A percentile compares a stretch with the other conserved stretches of the same genome.
Evolutionary conservation across 2,329 filamentous ascomycete species (phyloP).

Genomic region (Tolypocladium amazonense): DNA sequence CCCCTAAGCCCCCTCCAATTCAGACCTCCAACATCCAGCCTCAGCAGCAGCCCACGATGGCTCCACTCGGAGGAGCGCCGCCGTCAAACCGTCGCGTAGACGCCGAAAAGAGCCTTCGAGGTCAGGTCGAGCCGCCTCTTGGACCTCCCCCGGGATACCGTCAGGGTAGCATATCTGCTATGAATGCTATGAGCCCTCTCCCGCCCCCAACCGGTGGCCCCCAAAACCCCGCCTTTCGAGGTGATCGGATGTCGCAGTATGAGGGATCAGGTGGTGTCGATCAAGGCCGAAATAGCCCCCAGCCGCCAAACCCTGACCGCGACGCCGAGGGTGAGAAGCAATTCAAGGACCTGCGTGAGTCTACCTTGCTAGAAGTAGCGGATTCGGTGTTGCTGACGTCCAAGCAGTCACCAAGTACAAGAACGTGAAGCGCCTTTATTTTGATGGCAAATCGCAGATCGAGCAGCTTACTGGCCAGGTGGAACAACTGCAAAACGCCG

Average conservation of each 20-base stretch:
- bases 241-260: slow-evolving; percentile 29
- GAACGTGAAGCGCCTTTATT: slow-evolving; percentile 95
- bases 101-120: slow-evolving; percentile 34
- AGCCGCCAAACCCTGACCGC: slow-evolving; percentile 34
- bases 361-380: not conserved
- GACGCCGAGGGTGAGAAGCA: slow-evolving; percentile 40
- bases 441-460: slow-evolving; percentile 88
- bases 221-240: slow-evolving; percentile 27
- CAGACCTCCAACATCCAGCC: slow-evolving; percentile 15
- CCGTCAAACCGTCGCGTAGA: slow-evolving; percentile 37
- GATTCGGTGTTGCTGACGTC: not conserved
- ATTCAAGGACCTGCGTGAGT: slow-evolving; percentile 47
- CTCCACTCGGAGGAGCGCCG: slow-evolving; percentile 33
- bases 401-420: slow-evolving; percentile 82
- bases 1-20: slow-evolving; percentile 14
- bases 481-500: slow-evolving; percentile 91
- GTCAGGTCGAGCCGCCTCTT: slow-evolving; percentile 28
- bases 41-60: slow-evolving; percentile 31
- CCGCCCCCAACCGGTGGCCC: slow-evolving; percentile 24
- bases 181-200: slow-evolving; percentile 31
- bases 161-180: slow-evolving; percentile 33
- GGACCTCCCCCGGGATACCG: slow-evolving; percentile 42
- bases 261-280: slow-evolving; percentile 31
- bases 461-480: slow-evolving; percentile 80
- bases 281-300: slow-evolving; percentile 45